Evolutionary conservation across 2,329 filamentous ascomycete genomes (phyloP).

Genomic region (Coniella vitis): DNA sequence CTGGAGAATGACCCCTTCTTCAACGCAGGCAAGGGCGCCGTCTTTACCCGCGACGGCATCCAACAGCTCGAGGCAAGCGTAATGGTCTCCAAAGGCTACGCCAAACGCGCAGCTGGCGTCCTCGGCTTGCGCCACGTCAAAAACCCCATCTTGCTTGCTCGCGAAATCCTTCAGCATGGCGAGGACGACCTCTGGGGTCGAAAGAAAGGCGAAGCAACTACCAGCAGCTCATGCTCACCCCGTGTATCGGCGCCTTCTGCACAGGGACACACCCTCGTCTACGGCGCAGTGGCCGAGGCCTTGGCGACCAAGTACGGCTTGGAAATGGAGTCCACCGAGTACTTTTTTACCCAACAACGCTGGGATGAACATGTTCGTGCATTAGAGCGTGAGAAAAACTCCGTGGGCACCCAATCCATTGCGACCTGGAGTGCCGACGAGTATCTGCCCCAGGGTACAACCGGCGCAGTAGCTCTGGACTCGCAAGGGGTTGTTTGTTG

Average conservation of each 20-base stretch:
- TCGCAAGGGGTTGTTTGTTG: constrained; percentile 63
- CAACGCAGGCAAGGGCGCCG: constrained; percentile 77
- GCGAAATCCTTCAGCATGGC: constrained; percentile 61
- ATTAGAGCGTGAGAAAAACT: constrained; percentile 36
- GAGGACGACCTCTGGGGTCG: constrained; percentile 48
- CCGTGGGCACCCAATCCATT: constrained; percentile 24
- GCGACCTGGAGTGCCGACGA: constrained; percentile 53
- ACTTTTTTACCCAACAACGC: constrained; percentile 70
- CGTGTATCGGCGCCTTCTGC: constrained; percentile 45
- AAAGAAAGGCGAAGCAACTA: constrained; percentile 14
- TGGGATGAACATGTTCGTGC: constrained; percentile 64
- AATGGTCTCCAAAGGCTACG: constrained; percentile 68
- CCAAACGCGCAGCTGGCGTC: constrained; percentile 73
- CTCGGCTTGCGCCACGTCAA: constrained; percentile 67
- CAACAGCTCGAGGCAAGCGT: constrained; percentile 83
- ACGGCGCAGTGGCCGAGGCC: constrained; percentile 60
- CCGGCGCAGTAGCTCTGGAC: constrained; percentile 77
- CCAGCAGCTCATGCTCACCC: constrained; percentile 25
- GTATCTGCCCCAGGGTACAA: constrained; percentile 77
- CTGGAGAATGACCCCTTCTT: constrained; percentile 78
- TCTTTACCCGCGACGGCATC: constrained; percentile 75
- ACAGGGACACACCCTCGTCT: constrained; percentile 63
- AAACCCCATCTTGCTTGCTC: constrained; percentile 71
- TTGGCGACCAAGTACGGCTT: constrained; percentile 64
- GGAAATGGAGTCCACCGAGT: constrained; percentile 60